These are phyloP conservation scores for Opeltia flavorubescens DNA, from an alignment of 495 filamentous ascomycete genomes.

Conservation along the genomic window DNA sequence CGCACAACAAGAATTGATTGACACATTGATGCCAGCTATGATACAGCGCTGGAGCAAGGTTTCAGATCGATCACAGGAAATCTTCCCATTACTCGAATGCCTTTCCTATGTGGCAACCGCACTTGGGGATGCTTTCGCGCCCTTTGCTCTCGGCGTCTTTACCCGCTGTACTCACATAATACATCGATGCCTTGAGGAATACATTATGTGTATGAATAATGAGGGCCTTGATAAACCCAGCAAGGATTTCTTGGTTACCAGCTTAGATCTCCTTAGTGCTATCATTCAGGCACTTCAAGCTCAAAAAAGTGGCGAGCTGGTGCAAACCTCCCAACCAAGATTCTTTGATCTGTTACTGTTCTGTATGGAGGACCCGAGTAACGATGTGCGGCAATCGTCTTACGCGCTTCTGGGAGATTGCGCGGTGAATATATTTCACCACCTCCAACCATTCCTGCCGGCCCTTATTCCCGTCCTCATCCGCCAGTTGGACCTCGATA, in stretches of 20 bases:
- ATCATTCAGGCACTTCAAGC: slow-evolving; percentile 85
- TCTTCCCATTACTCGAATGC: slow-evolving; percentile 90
- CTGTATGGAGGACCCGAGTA: slow-evolving; percentile 85
- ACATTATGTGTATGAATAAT: slow-evolving; percentile 48
- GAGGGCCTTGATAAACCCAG: slow-evolving; percentile 65
- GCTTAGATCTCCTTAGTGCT: slow-evolving; percentile 83
- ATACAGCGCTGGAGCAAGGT: slow-evolving; percentile 82
- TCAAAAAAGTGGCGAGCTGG: slow-evolving; percentile 57
- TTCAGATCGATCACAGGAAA: slow-evolving; percentile 76
- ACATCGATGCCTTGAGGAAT: slow-evolving; percentile 72
- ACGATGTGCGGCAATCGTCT: slow-evolving; percentile 90
- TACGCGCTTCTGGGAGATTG: slow-evolving; percentile 95
- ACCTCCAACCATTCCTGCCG: slow-evolving; percentile 60
- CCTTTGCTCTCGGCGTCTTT: slow-evolving; percentile 75
- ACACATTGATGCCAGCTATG: slow-evolving; percentile 86
- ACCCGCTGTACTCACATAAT: slow-evolving; percentile 78
- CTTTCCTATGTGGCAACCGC: slow-evolving; percentile 88
- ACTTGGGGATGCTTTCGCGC: slow-evolving; percentile 66
- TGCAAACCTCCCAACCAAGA: slow-evolving; percentile 55
- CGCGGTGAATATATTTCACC: slow-evolving; percentile 83
- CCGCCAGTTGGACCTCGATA: slow-evolving; percentile 71
- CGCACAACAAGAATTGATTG: slow-evolving; percentile 59
- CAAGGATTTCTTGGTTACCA: slow-evolving; percentile 95
- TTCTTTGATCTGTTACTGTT: slow-evolving; percentile 84
- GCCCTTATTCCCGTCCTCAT: slow-evolving; percentile 66